Evolutionary conservation across 1,284 basidiomycete species (phyloP).

Genomic region (Ganoderma boninense): DNA sequence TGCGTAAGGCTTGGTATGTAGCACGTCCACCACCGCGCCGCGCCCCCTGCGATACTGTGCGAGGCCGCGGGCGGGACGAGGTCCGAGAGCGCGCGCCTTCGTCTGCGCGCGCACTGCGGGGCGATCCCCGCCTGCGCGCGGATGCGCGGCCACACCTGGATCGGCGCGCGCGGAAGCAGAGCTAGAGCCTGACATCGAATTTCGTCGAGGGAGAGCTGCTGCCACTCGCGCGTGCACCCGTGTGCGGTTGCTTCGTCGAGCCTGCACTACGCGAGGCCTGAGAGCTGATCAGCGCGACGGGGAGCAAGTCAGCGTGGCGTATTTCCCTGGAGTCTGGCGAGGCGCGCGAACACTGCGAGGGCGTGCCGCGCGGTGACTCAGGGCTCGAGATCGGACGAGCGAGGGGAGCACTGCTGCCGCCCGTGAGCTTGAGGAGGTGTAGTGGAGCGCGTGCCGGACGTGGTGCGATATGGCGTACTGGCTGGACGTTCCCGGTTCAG

Average conservation of each 20-base stretch:
- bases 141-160: not conserved
- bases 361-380: not conserved
- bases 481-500: no score
- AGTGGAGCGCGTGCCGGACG: constrained; percentile 1
- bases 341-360: constrained; percentile 15
- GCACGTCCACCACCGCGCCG: not conserved
- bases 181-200: not conserved
- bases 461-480: constrained; percentile 15
- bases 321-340: constrained; percentile 7
- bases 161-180: constrained; percentile 6
- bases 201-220: constrained; percentile 5
- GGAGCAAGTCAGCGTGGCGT: constrained; percentile 14
- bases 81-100: not conserved
- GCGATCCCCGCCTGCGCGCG: not conserved
- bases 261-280: not conserved
- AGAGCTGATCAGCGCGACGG: no score
- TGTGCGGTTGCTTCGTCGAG: not conserved
- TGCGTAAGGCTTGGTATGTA: not conserved
- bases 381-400: not conserved
- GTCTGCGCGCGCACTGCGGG: not conserved
- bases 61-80: not conserved
- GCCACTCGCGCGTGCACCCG: constrained; percentile 7
- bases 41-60: no score
- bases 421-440: no score
- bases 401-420: not conserved